Evolutionary conservation across 202 grass and related monocot species (phyloP).

Genomic region (Eragrostis tef): DNA sequence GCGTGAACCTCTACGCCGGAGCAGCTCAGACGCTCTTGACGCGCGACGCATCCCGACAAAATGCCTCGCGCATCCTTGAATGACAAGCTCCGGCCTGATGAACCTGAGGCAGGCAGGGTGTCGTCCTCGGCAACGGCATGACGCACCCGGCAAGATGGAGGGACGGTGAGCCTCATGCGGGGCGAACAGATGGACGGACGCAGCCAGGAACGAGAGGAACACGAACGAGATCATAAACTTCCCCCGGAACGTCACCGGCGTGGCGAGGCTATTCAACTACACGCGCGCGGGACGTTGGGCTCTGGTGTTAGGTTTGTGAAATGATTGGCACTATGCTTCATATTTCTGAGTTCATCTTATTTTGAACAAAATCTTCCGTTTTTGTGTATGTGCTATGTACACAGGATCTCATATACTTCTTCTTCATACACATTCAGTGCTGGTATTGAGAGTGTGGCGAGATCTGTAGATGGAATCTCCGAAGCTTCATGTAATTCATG

Average conservation of each 20-base stretch:
- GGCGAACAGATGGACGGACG: slow-evolving; percentile 43
- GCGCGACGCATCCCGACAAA: too few relatives aligned
- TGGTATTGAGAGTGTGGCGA: slow-evolving; percentile 60
- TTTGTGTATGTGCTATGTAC: neutral
- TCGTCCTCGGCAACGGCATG: slow-evolving; percentile 59
- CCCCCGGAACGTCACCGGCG: slow-evolving; percentile 52
- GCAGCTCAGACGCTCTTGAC: too few relatives aligned
- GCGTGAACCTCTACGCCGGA: too few relatives aligned
- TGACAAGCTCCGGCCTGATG: neutral
- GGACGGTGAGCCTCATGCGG: slow-evolving; percentile 32
- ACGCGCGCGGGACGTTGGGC: slow-evolving; percentile 46
- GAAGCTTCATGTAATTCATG: slow-evolving; percentile 71
- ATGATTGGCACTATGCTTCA: neutral
- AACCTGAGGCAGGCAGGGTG: slow-evolving; percentile 22
- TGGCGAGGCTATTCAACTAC: slow-evolving; percentile 53
- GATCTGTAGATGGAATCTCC: slow-evolving; percentile 39
- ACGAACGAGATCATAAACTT: slow-evolving; percentile 9
- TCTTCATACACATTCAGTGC: slow-evolving; percentile 38
- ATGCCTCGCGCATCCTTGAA: slow-evolving; percentile 41
- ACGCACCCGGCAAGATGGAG: slow-evolving; percentile 37
- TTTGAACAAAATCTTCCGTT: neutral
- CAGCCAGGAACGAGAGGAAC: slow-evolving; percentile 38
- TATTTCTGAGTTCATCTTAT: slow-evolving; percentile 11
- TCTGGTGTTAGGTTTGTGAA: slow-evolving; percentile 63
- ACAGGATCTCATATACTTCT: neutral